phyloP scores from a whole-genome alignment of 345 rosid genomes.

The Gossypioides kirkii region DNA sequence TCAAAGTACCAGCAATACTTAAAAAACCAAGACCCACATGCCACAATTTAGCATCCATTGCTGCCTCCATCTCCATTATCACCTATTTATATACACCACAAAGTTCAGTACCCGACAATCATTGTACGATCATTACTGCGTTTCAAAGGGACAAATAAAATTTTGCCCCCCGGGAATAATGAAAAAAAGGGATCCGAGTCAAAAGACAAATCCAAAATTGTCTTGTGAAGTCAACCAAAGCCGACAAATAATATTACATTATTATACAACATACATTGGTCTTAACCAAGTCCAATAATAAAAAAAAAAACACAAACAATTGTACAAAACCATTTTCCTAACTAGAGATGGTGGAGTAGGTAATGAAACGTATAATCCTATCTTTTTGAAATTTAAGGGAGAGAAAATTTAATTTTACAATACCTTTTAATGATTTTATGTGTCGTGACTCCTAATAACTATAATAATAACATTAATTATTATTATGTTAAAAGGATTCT shows the following conservation, averaged over 20 bases:
- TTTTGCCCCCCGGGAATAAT: not conserved
- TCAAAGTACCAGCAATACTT: conserved; percentile 22
- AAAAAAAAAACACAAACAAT: no score
- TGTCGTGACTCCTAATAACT: no score
- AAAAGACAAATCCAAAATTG: conserved; percentile 8
- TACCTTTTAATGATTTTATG: no score
- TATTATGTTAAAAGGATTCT: no score
- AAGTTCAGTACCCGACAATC: conserved; percentile 9
- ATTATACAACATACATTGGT: not conserved
- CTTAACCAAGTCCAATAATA: not conserved
- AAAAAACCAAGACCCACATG: conserved; percentile 27
- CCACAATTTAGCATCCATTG: conserved; percentile 8
- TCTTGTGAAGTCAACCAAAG: conserved; percentile 14
- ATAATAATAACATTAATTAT: no score
- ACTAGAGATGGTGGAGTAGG: no score
- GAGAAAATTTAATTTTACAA: no score
- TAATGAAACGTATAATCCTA: no score
- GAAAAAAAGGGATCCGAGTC: conserved; percentile 15
- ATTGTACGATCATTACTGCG: not conserved
- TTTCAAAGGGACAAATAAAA: no score
- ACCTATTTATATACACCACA: conserved; percentile 36
- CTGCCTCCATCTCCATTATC: not conserved
- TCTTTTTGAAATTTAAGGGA: no score
- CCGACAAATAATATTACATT: conserved; percentile 7
- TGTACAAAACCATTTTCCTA: no score